Base-by-base conservation (phyloP, 805 yeast species). In the Wickerhamiella azyma region DNA sequence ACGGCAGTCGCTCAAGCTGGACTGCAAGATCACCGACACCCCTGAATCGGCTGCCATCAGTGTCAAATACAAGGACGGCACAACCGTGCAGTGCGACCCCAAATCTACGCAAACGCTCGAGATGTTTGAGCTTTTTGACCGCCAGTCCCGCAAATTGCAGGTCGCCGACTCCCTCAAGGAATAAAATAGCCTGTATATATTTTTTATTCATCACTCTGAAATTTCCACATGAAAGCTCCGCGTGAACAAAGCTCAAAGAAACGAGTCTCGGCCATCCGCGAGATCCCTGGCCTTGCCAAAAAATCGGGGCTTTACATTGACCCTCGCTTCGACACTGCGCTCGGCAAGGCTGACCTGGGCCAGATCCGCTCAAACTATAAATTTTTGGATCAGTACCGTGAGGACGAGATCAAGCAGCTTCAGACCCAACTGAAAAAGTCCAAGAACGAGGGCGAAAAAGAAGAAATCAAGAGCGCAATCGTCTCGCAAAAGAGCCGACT, bases 311-410 rank as follows among this genome's bases (percentile, higher is more conserved):
- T 80, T 26, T 79, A 81, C 59, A 72, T 75, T 41, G 98, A 92
- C 65, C 80, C 94, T 29, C 71, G 98, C 54, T 92, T 92, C 60
- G 96, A 92, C 62, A 74, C 89, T 2, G 86, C 95, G 0, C 76
- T 77, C 52, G 97, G 97, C 48, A 81, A 77, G 55, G 84, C 92
- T 1, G 89, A 88, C 59, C 64, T 74, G 48, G 66, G 69, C 28
- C 69, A 71, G 48, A 74, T 83, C 14, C 70, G 96, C 50, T 75
- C 77, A 56, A 79, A 89, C 57, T 92, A 92, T 65, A 72, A 76
- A 38, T 92, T 92, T 59, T 65, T 92, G 48, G 94, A 86, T 61
- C 86, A 81, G 35, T 92, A 92, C 61, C 72, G 97, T 60, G 70
- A 79, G 52, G 62, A 68, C 8, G 98, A 92, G 59, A 69, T 92